Evolutionary conservation across 768 basidiomycete genomes (phyloP).

Genomic region (Kwoniella botswanensis): DNA sequence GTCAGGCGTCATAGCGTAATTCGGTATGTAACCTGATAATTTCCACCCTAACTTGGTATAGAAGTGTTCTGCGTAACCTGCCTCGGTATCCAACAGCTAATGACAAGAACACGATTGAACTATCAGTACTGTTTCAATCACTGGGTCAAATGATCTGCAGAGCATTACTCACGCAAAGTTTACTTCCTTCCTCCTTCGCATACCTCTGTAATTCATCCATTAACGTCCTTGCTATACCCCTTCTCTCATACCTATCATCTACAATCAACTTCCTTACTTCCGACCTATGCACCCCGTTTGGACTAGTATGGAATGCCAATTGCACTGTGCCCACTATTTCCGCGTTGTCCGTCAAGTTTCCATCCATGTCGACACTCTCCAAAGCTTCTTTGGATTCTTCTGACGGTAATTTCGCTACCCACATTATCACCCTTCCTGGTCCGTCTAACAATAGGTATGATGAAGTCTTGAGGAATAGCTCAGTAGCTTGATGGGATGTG

Average conservation of each 20-base stretch:
- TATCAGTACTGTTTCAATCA: background rate
- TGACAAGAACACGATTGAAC: background rate
- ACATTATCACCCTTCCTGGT: slow-evolving; percentile 7
- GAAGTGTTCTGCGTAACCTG: slow-evolving; percentile 28
- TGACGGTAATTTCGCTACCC: background rate
- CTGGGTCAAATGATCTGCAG: background rate
- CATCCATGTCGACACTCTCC: slow-evolving; percentile 9
- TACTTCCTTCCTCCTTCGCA: slow-evolving; percentile 15
- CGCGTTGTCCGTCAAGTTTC: background rate
- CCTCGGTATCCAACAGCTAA: slow-evolving; percentile 34
- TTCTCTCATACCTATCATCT: slow-evolving; percentile 21
- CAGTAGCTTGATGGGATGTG: background rate
- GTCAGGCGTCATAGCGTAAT: slow-evolving; percentile 29
- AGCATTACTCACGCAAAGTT: slow-evolving; percentile 19
- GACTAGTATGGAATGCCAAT: slow-evolving; percentile 14
- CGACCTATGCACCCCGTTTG: slow-evolving; percentile 19
- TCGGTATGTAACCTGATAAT: slow-evolving; percentile 17
- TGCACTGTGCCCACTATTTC: slow-evolving; percentile 25
- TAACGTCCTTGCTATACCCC: slow-evolving; percentile 16
- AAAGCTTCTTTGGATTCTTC: background rate
- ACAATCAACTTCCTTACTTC: slow-evolving; percentile 27
- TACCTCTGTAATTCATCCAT: slow-evolving; percentile 12
- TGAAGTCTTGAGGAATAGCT: background rate
- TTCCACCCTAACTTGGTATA: slow-evolving; percentile 25
- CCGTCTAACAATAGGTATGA: background rate